Evolutionary conservation across 176 grass and related monocot species (phyloP).

Genomic region (Tillandsia fasciculata): DNA sequence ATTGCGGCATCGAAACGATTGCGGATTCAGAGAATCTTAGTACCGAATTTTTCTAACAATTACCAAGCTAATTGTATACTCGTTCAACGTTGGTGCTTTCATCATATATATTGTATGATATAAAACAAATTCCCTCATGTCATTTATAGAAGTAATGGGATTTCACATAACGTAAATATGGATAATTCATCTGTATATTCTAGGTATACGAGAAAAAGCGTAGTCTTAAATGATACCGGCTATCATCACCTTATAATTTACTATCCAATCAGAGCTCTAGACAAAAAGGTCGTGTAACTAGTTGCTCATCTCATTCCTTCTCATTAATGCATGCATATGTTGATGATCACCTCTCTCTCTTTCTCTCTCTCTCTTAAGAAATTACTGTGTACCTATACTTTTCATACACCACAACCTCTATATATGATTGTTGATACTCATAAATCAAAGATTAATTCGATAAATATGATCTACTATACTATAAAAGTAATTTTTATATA

Average conservation of each 20-base stretch:
- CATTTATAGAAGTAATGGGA: not conserved
- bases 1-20: too few relatives aligned
- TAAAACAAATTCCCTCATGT: not conserved
- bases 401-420: not conserved
- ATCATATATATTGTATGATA: too few relatives aligned
- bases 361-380: not conserved
- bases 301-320: not conserved
- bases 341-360: not conserved
- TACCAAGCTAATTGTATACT: too few relatives aligned
- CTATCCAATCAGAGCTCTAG: not conserved
- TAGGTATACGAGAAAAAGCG: not conserved
- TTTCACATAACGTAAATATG: not conserved
- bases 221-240: not conserved
- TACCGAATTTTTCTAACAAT: too few relatives aligned
- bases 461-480: too few relatives aligned
- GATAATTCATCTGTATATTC: not conserved
- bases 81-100: too few relatives aligned
- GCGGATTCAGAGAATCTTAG: too few relatives aligned
- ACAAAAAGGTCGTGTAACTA: slow-evolving; percentile 4
- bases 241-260: slow-evolving; percentile 5
- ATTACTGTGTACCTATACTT: not conserved
- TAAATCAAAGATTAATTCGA: too few relatives aligned
- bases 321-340: not conserved
- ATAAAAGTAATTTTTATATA: too few relatives aligned
- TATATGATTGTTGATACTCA: not conserved